Evolutionary conservation across 306 rosid species (phyloP), one percentile per base, ranked within the genome.

Genomic region (Geum urbanum): DNA sequence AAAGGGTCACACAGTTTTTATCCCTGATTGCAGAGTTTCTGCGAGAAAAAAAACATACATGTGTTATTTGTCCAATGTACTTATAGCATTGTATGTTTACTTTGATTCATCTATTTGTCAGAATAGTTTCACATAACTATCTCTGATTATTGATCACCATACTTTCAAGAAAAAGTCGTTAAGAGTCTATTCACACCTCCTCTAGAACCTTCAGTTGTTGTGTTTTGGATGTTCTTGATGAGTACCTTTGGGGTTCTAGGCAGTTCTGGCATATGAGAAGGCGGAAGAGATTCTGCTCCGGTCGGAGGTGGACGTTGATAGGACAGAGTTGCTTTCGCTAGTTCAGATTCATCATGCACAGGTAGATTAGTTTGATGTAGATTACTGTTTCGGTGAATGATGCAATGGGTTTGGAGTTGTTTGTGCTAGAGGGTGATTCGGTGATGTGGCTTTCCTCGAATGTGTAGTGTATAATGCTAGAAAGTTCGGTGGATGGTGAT

Each of bases 311-410:
- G 98, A 88, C 79, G 77, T 85, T 69, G 92, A 85, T 52, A 79
- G 98, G 77, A 89, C 89, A 8, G 98, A 90, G 71, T 77, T 94
- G 63, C 96, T 94, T 79, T 85, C 97, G 43, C 76, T 90, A 43
- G 88, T 94, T 75, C 98, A 94, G 74, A 85, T 83, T 83, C 98
- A 94, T 80, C 98, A 94, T 80, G 98, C 96, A 54, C 98, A 94
- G 98, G 98, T 94, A 53, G 52, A 72, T 43, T 69, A 62, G 41
- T 72, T 32, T 32, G 37, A 32, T 3, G 2, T 32, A 32, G 37
- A 4, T 1, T 32, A 32, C 53, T 78, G 78, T 73, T 50, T 7
- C n/a, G 37, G 16, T 55, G 5, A 16, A 8, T 9, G 9, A 6
- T 71, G 48, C n/a, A n/a, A n/a, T n/a, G 27, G 0, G 40, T 52